These are phyloP conservation scores for Brassica nigra DNA, from an alignment of 345 rosid species.

Conservation along the genomic window DNA sequence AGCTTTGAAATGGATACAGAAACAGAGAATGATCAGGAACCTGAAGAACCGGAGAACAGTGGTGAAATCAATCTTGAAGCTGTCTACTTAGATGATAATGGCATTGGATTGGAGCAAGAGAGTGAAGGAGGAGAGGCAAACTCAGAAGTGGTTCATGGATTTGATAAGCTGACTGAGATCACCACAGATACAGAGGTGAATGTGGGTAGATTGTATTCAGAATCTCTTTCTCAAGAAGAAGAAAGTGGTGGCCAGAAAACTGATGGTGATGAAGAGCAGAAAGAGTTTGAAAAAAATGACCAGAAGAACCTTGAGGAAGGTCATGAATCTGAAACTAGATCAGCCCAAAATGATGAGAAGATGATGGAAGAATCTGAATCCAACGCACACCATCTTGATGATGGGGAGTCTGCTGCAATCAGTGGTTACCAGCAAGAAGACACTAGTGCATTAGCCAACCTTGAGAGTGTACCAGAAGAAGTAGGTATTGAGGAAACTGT, in stretches of 20 bases:
- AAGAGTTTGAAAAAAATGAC: slow-evolving; percentile 26
- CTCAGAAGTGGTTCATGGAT: slow-evolving; percentile 9
- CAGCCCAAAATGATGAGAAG: slow-evolving; percentile 21
- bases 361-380: slow-evolving; percentile 27
- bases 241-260: slow-evolving; percentile 12
- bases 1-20: slow-evolving; percentile 15
- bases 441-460: slow-evolving; percentile 10
- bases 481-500: slow-evolving; percentile 9
- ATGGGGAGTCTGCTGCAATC: slow-evolving; percentile 21
- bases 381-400: background rate
- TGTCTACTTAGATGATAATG: background rate
- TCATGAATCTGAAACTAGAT: slow-evolving; percentile 1
- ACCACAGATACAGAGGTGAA: slow-evolving; percentile 10
- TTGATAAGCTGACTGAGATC: slow-evolving; percentile 27
- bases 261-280: slow-evolving; percentile 20
- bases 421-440: slow-evolving; percentile 14
- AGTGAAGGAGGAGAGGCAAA: slow-evolving; percentile 16
- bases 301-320: slow-evolving; percentile 34
- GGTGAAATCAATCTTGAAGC: slow-evolving; percentile 14
- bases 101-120: slow-evolving; percentile 8
- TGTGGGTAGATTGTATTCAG: slow-evolving; percentile 11
- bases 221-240: slow-evolving; percentile 19
- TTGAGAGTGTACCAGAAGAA: slow-evolving; percentile 11
- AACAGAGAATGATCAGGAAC: background rate
- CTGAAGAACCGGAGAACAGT: background rate